These are phyloP conservation scores for Solanum hybrid DNA, from an alignment of 305 asterid species.

Conservation along the genomic window DNA sequence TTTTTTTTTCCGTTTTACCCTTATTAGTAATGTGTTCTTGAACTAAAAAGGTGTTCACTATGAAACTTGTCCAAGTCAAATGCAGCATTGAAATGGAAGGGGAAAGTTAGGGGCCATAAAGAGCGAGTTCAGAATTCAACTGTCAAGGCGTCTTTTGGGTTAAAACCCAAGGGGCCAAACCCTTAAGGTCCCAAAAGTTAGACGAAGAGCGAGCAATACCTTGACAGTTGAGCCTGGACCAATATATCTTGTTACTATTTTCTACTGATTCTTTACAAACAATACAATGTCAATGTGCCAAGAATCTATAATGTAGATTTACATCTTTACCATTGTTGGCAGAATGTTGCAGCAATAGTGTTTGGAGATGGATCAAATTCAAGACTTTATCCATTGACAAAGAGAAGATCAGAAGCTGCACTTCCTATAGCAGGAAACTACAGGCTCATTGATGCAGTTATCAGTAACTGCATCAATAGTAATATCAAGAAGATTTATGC, in stretches of 20 bases:
- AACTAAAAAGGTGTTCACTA: background rate
- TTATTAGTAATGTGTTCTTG: background rate
- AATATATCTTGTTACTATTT: background rate
- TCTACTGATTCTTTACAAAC: background rate
- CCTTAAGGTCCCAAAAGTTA: background rate
- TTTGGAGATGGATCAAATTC: conserved; percentile 74
- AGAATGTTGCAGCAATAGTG: conserved; percentile 91
- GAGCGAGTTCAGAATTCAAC: background rate
- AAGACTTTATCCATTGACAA: conserved; percentile 65
- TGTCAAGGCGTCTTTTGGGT: background rate
- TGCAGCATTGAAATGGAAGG: background rate
- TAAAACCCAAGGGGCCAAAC: background rate
- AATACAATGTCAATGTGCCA: background rate
- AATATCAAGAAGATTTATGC: conserved; percentile 64
- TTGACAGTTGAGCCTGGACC: background rate
- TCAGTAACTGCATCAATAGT: conserved; percentile 90
- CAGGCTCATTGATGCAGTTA: conserved; percentile 64
- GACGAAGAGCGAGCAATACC: background rate
- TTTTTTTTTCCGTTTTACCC: background rate
- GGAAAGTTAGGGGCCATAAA: background rate
- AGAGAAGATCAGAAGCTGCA: conserved; percentile 72
- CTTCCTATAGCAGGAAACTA: conserved; percentile 81
- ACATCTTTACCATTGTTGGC: conserved; percentile 6
- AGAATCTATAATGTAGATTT: background rate
- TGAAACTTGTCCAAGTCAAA: background rate